phyloP scores from a whole-genome alignment of 495 filamentous ascomycete species.

The Articulospora tetracladia region DNA sequence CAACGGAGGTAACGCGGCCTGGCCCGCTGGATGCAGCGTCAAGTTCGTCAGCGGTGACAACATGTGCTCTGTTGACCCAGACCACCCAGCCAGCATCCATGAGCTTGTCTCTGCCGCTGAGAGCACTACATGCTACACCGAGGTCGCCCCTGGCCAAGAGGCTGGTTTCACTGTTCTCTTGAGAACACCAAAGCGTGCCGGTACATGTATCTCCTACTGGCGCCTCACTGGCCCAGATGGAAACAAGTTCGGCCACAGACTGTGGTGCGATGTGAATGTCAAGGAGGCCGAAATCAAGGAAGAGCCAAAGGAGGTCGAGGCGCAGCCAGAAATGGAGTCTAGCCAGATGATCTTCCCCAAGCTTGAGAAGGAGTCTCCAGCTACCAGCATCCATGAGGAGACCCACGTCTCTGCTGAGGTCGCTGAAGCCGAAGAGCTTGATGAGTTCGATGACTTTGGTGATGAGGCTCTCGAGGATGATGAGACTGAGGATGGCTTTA shows the following conservation, averaged over 20 bases:
- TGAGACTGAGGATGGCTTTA: slow-evolving; percentile 60
- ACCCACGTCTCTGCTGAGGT: slow-evolving; percentile 24
- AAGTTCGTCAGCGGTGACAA: slow-evolving; percentile 90
- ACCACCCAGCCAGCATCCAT: slow-evolving; percentile 67
- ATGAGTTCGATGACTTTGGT: slow-evolving; percentile 63
- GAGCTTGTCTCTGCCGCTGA: slow-evolving; percentile 71
- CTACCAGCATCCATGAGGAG: slow-evolving; percentile 62
- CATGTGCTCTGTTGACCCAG: slow-evolving; percentile 84
- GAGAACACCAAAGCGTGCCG: slow-evolving; percentile 66
- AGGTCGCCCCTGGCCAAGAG: slow-evolving; percentile 66
- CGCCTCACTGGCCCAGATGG: slow-evolving; percentile 82
- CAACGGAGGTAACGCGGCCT: slow-evolving; percentile 73
- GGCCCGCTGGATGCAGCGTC: slow-evolving; percentile 88
- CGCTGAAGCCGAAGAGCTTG: slow-evolving; percentile 42
- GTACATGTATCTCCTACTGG: slow-evolving; percentile 92
- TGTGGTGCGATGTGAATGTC: slow-evolving; percentile 92
- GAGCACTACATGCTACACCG: slow-evolving; percentile 70
- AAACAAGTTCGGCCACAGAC: slow-evolving; percentile 78
- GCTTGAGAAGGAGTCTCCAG: slow-evolving; percentile 90
- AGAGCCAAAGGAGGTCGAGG: slow-evolving; percentile 27
- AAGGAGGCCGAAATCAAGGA: slow-evolving; percentile 30
- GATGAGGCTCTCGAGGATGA: slow-evolving; percentile 56
- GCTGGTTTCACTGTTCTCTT: slow-evolving; percentile 80
- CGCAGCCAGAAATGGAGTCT: slow-evolving; percentile 11
- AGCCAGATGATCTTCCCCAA: slow-evolving; percentile 92